phyloP scores from a whole-genome alignment of 2,329 filamentous ascomycete species.

The Aspergillus vadensis region DNA sequence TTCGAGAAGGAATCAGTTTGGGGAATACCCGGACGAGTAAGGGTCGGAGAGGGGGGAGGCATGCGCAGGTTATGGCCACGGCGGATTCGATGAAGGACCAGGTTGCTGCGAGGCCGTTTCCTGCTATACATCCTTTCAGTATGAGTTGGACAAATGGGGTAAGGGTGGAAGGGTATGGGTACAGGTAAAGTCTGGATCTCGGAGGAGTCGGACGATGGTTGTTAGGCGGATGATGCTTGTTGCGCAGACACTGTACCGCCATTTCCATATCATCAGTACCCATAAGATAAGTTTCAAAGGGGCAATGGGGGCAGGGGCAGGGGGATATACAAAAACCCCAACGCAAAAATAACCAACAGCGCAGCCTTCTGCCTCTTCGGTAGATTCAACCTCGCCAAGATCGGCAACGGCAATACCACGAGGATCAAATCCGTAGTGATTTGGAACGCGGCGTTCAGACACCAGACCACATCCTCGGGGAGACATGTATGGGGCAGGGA shows the following conservation, averaged over 20 bases:
- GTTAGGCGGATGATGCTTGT: slow-evolving; percentile 23
- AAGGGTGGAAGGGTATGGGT: background rate
- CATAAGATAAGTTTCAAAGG: too few relatives aligned
- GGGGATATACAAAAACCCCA: slow-evolving; percentile 31
- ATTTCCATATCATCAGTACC: background rate
- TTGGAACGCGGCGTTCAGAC: slow-evolving; percentile 32
- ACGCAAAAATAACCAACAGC: slow-evolving; percentile 30
- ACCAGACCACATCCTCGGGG: slow-evolving; percentile 26
- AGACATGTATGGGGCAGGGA: slow-evolving; percentile 21
- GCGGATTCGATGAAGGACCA: slow-evolving; percentile 37
- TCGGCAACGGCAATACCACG: slow-evolving; percentile 31
- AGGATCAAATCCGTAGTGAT: slow-evolving; percentile 30
- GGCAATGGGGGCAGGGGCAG: too few relatives aligned
- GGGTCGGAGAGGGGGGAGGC: slow-evolving; percentile 31
- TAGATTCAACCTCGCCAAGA: slow-evolving; percentile 26
- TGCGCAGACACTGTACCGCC: slow-evolving; percentile 27
- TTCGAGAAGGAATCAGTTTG: slow-evolving; percentile 21
- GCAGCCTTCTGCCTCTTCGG: slow-evolving; percentile 27
- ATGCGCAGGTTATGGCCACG: slow-evolving; percentile 36
- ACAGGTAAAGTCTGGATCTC: slow-evolving; percentile 24
- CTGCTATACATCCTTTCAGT: slow-evolving; percentile 13
- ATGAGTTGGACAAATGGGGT: too few relatives aligned
- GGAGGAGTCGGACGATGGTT: slow-evolving; percentile 28
- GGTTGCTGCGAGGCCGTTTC: slow-evolving; percentile 27
- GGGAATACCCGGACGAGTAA: slow-evolving; percentile 30